Evolutionary conservation across 106 monocot species (phyloP), one percentile per base, ranked within the genome.

Genomic region (Acorus calamus): DNA sequence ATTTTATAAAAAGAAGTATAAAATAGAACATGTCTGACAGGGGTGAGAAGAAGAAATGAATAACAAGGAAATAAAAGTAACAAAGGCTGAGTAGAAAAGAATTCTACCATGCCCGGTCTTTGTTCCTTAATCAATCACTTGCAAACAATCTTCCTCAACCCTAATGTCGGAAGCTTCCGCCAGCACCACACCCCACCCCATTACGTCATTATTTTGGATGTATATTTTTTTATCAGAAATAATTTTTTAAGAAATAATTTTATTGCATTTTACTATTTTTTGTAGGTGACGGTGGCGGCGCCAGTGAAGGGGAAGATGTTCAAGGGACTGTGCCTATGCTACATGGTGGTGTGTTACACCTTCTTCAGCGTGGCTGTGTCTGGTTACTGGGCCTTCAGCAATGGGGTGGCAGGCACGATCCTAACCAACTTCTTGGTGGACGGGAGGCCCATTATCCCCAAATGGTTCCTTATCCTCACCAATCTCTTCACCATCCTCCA

Each of bases 381-480:
- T 2, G 64, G 64, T 3, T 64, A 64, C 51, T 64, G 64, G 64
- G 64, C 64, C 7, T 64, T 64, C 10, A 50, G 64, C 49, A 64
- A 64, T 42, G 42, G 3, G 2, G 50, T 13, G 2, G 3, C 50
- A 12, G 47, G 47, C 47, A 48, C 9, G 44, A 4, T 62, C 47
- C 61, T 62, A 7, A 3, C 5, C 47, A 62, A 64, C 51, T 50
- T 64, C 64, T 6, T 64, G 54, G 66, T 3, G 3, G 64, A 50
- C 8, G 64, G 64, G 3, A 12, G 0, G 7, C 11, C 14, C 3
- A 14, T 14, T 14, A 51, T 64, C 7, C 47, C 61, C 61, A 43
- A 45, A 9, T 6, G 47, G 46, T 62, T 62, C 46, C 61, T 62
- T 11, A 11, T 50, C 6, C 50, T 28, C 41, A 64, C 64, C 64